phyloP scores from a whole-genome alignment of 148 eudicot genomes.

The Vaccinium corymbosum region DNA sequence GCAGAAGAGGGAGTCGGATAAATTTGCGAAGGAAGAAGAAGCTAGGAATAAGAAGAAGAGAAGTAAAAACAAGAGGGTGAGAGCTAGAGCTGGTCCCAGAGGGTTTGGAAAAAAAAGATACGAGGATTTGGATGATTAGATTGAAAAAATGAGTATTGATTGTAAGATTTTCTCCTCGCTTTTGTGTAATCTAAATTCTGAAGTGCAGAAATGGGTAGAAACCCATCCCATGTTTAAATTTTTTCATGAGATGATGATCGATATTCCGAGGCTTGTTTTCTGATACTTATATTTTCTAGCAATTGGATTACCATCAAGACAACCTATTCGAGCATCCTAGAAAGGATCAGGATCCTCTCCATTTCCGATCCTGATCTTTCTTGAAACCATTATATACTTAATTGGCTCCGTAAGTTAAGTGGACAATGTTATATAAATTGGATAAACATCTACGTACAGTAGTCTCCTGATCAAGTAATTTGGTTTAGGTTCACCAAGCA shows the following conservation, averaged over 20 bases:
- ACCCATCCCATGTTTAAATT: not conserved
- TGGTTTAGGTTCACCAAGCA: not conserved
- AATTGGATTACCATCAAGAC: not conserved
- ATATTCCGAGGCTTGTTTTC: not conserved
- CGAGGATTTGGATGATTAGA: conserved; percentile 38
- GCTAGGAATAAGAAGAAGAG: conserved; percentile 51
- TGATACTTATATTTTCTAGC: not conserved
- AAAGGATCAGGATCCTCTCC: too few species aligned
- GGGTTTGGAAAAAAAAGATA: conserved; percentile 76
- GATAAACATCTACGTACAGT: not conserved
- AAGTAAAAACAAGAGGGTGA: conserved; percentile 44
- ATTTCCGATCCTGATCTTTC: too few species aligned
- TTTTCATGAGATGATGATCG: not conserved
- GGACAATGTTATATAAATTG: not conserved
- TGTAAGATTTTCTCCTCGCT: not conserved
- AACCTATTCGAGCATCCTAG: not conserved
- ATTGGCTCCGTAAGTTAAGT: not conserved
- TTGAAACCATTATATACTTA: too few species aligned
- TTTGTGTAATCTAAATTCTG: not conserved
- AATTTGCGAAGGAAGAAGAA: conserved; percentile 72
- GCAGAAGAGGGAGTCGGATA: conserved; percentile 83
- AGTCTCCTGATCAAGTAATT: not conserved
- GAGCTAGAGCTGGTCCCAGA: conserved; percentile 63
- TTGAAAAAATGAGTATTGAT: not conserved
- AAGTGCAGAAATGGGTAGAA: not conserved